Base-by-base conservation (phyloP, 169 alveolate genomes). In the Cryptosporidium viatorum region DNA sequence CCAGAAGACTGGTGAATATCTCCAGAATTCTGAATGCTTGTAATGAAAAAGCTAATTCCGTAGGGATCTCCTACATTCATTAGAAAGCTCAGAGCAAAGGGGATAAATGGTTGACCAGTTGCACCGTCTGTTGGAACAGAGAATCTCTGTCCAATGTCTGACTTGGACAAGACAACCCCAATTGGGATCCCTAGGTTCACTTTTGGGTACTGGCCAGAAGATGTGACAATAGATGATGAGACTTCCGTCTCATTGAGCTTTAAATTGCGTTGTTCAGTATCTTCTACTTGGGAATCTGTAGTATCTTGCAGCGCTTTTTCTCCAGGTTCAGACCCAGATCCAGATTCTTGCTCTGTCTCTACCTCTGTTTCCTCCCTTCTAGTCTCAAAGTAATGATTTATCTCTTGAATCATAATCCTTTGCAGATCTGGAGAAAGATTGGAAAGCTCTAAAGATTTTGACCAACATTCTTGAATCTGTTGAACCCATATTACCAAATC, bases 161-260 rank as follows among this genome's bases (percentile, higher is more conserved):
- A 80, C 23, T 80, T 80, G 14, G 89, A 9, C 4, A 80, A 12
- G 12, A 80, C 75, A 23, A 80, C 80, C 6, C 80, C 62, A 14
- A 80, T 80, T 62, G 89, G 89, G n/a, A 80, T 80, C 10, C 89
- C 89, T 51, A 80, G 43, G 26, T 80, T 80, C 3, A 80, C 75
- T 26, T 62, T 65, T 1, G 89, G 89, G 33, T 59, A 62, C 23
- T 3, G 67, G n/a, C 3, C 12, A 10, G 67, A 21, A 1, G 35
- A 37, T 5, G 43, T 21, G 21, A 37, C 18, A 26, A 5, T 2
- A 10, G 18, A 26, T 26, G 18, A 2, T n/a, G 67, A 18, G 9
- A 14, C 35, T 26, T 26, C 67, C 21, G 10, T 21, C 2, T 55
- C 67, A 26, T 8, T 21, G 10, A 51, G 31, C 29, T 59, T 45